Evolutionary conservation across 176 grass and related monocot genomes (phyloP), one percentile per base, ranked within the genome.

Genomic region (Tillandsia fasciculata): DNA sequence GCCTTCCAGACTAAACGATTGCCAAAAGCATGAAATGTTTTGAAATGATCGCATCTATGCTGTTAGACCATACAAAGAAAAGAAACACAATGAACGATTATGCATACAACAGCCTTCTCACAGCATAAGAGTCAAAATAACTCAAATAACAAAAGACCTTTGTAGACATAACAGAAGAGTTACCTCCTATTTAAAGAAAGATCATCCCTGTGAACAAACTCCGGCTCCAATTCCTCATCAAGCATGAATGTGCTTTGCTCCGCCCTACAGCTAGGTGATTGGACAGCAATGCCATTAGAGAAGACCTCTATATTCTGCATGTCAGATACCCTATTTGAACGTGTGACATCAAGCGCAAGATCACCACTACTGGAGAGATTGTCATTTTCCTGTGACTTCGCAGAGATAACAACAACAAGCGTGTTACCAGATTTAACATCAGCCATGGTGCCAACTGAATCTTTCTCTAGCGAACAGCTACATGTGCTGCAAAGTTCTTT

Each of bases 221-320:
- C 89, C 67, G 83, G 66, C 72, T 92, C 89, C 26, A 92, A 29
- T 78, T 92, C 89, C 68, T 92, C 89, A 47, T 92, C 89, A 78
- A 92, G 85, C 82, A 92, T 78, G 80, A 92, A 92, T 73, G 89
- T 92, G 68, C 85, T 92, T 73, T 92, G 89, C 24, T 90, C 83
- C 50, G 67, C 70, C 72, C 68, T 69, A 33, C 80, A 88, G 66
- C 64, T 72, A 75, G 74, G 69, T 49, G 78, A 78, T 8, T 66
- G 65, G 76, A 50, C 77, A 65, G 27, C 26, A 47, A 84, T 79
- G 52, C 69, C 28, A 42, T 74, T 82, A 53, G 29, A 68, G 23
- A 76, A 84, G 67, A 65, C 72, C 73, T 73, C 76, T 27, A 52
- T 49, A 28, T 57, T 71, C 69, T 83, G 77, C 77, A 71, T 69